A percentile compares a stretch with the other conserved stretches of the same genome.
Evolutionary conservation across 1,284 basidiomycete genomes (phyloP).

Genomic region (Malassezia arunalokei): DNA sequence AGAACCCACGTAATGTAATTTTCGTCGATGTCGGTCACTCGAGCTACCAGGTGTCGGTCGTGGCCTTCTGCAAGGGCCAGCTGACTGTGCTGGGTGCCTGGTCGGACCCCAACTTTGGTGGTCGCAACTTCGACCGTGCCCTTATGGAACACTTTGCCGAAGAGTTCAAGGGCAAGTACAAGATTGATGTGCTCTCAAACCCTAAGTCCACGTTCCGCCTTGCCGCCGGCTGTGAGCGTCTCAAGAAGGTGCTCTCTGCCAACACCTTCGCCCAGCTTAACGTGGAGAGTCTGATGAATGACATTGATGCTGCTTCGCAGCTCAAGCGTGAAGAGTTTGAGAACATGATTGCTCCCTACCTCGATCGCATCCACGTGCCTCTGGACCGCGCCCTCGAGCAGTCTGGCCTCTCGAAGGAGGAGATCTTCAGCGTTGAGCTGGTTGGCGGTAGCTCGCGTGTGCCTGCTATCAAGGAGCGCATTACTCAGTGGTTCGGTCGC

Average conservation of each 20-base stretch:
- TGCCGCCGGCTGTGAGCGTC: slow-evolving; percentile 41
- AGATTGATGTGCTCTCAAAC: slow-evolving; percentile 44
- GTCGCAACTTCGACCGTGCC: slow-evolving; percentile 44
- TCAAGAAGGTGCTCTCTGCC: slow-evolving; percentile 46
- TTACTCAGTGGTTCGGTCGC: slow-evolving; percentile 33
- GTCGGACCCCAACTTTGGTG: slow-evolving; percentile 44
- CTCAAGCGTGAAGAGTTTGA: slow-evolving; percentile 46
- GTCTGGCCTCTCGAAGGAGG: slow-evolving; percentile 39
- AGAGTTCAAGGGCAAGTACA: slow-evolving; percentile 46
- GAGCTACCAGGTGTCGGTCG: slow-evolving; percentile 44
- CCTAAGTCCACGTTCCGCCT: slow-evolving; percentile 45
- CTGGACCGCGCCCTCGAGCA: slow-evolving; percentile 38
- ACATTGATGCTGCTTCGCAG: slow-evolving; percentile 43
- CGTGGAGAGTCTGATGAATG: slow-evolving; percentile 45
- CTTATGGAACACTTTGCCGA: slow-evolving; percentile 44
- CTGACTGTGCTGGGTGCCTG: slow-evolving; percentile 43
- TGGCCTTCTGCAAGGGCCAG: slow-evolving; percentile 44
- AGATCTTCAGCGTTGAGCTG: slow-evolving; percentile 42
- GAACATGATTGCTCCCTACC: slow-evolving; percentile 35
- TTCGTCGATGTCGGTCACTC: slow-evolving; percentile 46
- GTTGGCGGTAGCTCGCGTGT: slow-evolving; percentile 44
- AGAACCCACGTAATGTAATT: slow-evolving; percentile 42
- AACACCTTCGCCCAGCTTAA: slow-evolving; percentile 44
- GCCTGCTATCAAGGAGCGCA: slow-evolving; percentile 41
- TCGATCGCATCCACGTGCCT: slow-evolving; percentile 31